Evolutionary conservation across 495 filamentous ascomycete genomes (phyloP), one percentile per base, ranked within the genome.

Genomic region (Aeminium ludgeri): DNA sequence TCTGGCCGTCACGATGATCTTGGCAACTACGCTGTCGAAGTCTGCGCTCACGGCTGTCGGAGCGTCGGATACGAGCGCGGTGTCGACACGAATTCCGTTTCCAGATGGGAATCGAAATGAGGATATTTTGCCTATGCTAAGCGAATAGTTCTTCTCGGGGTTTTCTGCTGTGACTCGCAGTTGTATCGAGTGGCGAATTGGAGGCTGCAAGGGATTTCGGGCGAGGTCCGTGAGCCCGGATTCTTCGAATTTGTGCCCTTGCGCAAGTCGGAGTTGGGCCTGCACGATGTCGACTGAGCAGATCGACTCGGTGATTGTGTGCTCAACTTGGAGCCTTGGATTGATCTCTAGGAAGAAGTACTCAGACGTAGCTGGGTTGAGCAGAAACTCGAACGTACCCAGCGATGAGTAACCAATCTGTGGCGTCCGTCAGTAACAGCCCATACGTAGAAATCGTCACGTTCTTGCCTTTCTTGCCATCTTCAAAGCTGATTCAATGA

Each of bases 11-110:
- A 78, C 59, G 33, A 78, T 71, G n/a, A 76, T 57, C 45, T 78
- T 78, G 10, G 71, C 72, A 0, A 78, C 48, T 0, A 78, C 55
- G 33, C 67, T 72, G 49, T 78, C 73, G 42, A 73, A 78, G 20
- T 74, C 65, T 0, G 70, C 55, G 8, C 67, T 65, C 2, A 78
- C 59, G 5, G 69, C 43, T 10, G 64, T 49, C 1, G 62, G 38
- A 10, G 59, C 59, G 16, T 55, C 54, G 34, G 55, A 45, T 16
- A 61, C 43, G 17, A 74, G 55, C 41, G 73, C 60, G 3, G 65
- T 73, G 41, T 76, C 73, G 1, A 75, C 57, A 20, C 73, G 60
- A 15, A 75, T 59, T 2, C 72, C 72, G 44, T 72, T 59, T 6
- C 72, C 73, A 17, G 55, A 59, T 0, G 73, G 73, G 10, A 74